Evolutionary conservation across 78 protist species (phyloP).

Genomic region (slime mould (Dictyostelium discoideum)): DNA sequence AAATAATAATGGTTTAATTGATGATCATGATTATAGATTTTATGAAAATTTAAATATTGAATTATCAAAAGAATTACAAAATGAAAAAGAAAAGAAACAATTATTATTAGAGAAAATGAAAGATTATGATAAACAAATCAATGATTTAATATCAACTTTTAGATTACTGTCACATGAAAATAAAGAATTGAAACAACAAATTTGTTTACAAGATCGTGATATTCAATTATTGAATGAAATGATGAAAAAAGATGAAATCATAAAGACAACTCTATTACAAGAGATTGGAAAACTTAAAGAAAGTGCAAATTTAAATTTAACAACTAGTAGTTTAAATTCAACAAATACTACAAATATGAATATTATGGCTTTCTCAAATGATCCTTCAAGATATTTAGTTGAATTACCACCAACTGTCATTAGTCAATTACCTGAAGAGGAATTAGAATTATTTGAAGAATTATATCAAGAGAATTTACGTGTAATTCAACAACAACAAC

Average conservation of each 20-base stretch:
- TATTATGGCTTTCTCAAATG: conserved; percentile 17
- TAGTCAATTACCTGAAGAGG: conserved; percentile 51
- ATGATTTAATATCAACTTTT: conserved; percentile 28
- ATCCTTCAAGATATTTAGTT: conserved; percentile 58
- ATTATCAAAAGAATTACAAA: conserved; percentile 48
- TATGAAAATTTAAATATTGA: conserved; percentile 63
- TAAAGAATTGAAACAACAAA: not conserved
- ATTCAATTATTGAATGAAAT: conserved; percentile 52
- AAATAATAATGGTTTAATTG: not conserved
- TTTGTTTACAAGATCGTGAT: not conserved
- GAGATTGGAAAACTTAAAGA: conserved; percentile 67
- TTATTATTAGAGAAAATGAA: conserved; percentile 14
- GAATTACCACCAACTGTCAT: conserved; percentile 42
- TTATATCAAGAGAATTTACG: conserved; percentile 46
- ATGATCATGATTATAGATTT: conserved; percentile 35
- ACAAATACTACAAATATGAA: not conserved
- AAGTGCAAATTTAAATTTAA: not conserved
- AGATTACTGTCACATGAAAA: conserved; percentile 2
- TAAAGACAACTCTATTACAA: conserved; percentile 19
- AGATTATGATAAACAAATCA: conserved; percentile 26
- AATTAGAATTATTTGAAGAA: conserved; percentile 68
- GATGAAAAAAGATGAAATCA: conserved; percentile 18
- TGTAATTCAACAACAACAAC: conserved; percentile 17
- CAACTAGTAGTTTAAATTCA: not conserved
- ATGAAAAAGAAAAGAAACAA: conserved; percentile 37